phyloP scores from a whole-genome alignment of 192 early-diverging fungal species.

The Coemansia brasiliensis region DNA sequence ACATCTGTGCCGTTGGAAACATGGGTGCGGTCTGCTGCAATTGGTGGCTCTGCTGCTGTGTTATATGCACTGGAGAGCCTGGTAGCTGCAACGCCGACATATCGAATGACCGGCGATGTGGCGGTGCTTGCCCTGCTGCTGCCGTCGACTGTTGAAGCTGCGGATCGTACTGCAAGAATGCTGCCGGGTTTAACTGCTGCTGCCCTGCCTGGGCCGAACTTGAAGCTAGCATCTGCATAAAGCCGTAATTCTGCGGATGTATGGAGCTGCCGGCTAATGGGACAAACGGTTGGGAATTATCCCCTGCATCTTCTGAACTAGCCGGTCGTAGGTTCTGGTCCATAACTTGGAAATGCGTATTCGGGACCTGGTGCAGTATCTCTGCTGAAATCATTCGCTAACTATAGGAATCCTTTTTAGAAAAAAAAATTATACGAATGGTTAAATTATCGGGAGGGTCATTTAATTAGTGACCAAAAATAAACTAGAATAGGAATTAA shows the following conservation, averaged over 20 bases:
- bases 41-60: conserved; percentile 10
- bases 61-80: background rate
- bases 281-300: background rate
- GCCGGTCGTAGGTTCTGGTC: conserved; percentile 4
- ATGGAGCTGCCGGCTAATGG: conserved; percentile 1
- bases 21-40: conserved; percentile 1
- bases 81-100: conserved; percentile 17
- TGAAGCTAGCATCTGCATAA: conserved; percentile 14
- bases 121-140: conserved; percentile 3
- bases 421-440: no score
- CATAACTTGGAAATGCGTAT: conserved; percentile 15
- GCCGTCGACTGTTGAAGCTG: conserved; percentile 11
- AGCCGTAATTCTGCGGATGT: conserved; percentile 3
- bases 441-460: background rate
- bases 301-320: background rate
- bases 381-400: conserved; percentile 16
- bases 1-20: background rate
- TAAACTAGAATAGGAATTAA: background rate
- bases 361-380: conserved; percentile 11
- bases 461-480: background rate
- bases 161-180: conserved; percentile 6
- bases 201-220: conserved; percentile 4
- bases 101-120: conserved; percentile 39
- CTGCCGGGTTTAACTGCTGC: background rate
- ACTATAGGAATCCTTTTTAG: background rate